These are phyloP conservation scores for Pleurotus pulmonarius DNA, from an alignment of 768 basidiomycete genomes.

Conservation along the genomic window DNA sequence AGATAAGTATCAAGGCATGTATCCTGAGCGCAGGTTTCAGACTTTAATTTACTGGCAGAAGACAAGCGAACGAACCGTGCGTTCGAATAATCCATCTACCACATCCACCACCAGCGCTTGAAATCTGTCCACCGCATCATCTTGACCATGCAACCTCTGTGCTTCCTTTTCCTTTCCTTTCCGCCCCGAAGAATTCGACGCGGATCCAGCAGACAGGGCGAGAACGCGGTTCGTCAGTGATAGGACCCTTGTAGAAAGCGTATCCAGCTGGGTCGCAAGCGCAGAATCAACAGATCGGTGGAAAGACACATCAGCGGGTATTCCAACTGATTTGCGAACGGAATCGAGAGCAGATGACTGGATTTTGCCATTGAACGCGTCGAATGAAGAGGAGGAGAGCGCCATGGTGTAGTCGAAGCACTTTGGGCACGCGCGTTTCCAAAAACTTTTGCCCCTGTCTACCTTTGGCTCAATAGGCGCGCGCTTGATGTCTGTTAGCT, in stretches of 20 bases:
- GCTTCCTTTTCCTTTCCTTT: constrained; percentile 47
- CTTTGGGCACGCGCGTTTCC: too few relatives aligned
- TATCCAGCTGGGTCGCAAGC: constrained; percentile 70
- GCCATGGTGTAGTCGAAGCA: too few relatives aligned
- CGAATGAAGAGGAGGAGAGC: constrained; percentile 28
- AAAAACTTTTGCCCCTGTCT: too few relatives aligned
- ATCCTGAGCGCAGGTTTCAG: constrained; percentile 48
- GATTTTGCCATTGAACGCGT: constrained; percentile 50
- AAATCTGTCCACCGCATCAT: constrained; percentile 85
- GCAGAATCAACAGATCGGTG: constrained; percentile 80
- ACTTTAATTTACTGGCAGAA: background rate
- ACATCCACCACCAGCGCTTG: constrained; percentile 73
- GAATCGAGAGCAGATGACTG: constrained; percentile 61
- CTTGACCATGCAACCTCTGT: constrained; percentile 55
- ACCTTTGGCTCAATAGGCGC: too few relatives aligned
- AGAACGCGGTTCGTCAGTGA: constrained; percentile 64
- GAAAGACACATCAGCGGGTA: constrained; percentile 80
- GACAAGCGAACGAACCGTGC: constrained; percentile 50
- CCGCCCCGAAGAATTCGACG: constrained; percentile 22
- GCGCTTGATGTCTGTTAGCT: too few relatives aligned
- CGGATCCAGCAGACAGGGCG: constrained; percentile 33
- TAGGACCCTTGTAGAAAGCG: constrained; percentile 62
- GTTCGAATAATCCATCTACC: constrained; percentile 83
- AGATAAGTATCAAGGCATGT: constrained; percentile 75
- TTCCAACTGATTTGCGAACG: constrained; percentile 54